phyloP scores from a whole-genome alignment of 2,329 filamentous ascomycete genomes.

The Penicillium sp. region DNA sequence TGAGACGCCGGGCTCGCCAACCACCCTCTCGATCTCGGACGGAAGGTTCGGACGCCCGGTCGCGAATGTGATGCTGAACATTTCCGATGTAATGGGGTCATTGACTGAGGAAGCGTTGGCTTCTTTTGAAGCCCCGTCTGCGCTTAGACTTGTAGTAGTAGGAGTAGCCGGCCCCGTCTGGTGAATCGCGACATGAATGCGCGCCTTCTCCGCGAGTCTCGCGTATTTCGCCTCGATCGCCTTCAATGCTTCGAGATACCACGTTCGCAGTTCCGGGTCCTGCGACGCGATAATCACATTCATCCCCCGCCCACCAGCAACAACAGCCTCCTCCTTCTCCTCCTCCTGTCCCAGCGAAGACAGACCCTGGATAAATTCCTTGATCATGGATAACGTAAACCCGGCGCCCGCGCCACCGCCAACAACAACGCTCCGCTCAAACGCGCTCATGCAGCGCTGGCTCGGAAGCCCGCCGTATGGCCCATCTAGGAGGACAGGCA shows the following conservation, averaged over 20 bases:
- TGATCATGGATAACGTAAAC: conserved; percentile 53
- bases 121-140: neutral
- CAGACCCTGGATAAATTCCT: neutral
- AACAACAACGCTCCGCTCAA: conserved; percentile 54
- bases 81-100: neutral
- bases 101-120: neutral
- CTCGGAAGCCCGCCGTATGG: conserved; percentile 59
- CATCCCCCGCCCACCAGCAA: neutral
- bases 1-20: conserved; percentile 19
- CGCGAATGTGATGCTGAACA: neutral
- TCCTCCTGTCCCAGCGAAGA: neutral
- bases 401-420: conserved; percentile 63
- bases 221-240: neutral
- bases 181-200: neutral
- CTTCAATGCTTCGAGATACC: conserved; percentile 16
- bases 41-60: conserved; percentile 41
- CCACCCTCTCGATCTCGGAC: conserved; percentile 20
- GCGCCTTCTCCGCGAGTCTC: neutral
- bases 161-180: neutral
- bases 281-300: conserved; percentile 21
- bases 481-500: conserved; percentile 61
- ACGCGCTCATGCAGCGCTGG: conserved; percentile 38
- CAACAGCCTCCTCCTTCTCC: no score
- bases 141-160: no score
- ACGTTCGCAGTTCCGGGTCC: conserved; percentile 14